phyloP scores from a whole-genome alignment of 1,284 basidiomycete species.

The Ceraceosorus guamensis region DNA sequence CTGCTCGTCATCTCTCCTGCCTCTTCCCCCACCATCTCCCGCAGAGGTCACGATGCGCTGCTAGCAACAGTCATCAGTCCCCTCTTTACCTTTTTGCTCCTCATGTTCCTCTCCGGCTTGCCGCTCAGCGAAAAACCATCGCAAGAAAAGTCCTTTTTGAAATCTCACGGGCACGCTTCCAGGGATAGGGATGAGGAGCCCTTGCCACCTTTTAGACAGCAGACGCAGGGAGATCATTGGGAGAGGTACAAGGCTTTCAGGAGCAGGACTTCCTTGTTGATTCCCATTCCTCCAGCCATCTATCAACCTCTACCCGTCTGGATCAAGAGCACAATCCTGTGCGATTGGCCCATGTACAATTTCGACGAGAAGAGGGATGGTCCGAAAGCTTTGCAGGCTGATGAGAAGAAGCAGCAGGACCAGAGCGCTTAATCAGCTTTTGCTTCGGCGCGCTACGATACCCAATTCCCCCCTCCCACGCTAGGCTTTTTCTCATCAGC shows the following conservation, averaged over 20 bases:
- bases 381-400: constrained; percentile 12
- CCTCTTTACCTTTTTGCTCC: constrained; percentile 36
- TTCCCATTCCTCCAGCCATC: constrained; percentile 60
- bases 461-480: too few species aligned
- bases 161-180: constrained; percentile 53
- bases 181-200: constrained; percentile 22
- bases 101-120: constrained; percentile 58
- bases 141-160: constrained; percentile 61
- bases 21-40: constrained; percentile 5
- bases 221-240: constrained; percentile 37
- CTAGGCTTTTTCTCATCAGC: too few species aligned
- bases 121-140: constrained; percentile 67
- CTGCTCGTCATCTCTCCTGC: constrained; percentile 18
- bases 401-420: constrained; percentile 5
- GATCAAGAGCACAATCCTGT: constrained; percentile 58
- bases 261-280: constrained; percentile 58
- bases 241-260: constrained; percentile 32
- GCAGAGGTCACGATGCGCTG: constrained; percentile 20
- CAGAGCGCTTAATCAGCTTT: too few species aligned
- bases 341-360: constrained; percentile 29
- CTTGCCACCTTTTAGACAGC: constrained; percentile 20
- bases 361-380: constrained; percentile 41
- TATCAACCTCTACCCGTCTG: constrained; percentile 58
- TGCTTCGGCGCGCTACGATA: too few species aligned
- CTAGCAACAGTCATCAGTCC: constrained; percentile 39